phyloP scores from a whole-genome alignment of 78 protist species.

The Dictyostelium capitatum region DNA sequence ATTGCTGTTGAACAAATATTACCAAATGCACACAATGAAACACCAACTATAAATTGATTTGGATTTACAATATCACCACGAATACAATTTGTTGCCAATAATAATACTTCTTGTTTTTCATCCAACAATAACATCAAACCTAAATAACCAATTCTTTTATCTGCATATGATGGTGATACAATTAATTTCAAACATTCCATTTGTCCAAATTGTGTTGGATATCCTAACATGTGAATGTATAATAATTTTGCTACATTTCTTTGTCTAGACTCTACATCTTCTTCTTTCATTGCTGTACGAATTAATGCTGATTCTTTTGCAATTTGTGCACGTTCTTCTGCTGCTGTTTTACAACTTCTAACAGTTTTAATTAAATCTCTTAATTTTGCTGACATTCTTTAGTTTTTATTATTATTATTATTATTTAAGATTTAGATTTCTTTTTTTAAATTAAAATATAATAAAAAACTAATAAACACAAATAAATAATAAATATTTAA shows the following conservation, averaged over 20 bases:
- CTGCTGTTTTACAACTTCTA: conserved; percentile 95
- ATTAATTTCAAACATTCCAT: conserved; percentile 97
- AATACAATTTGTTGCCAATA: conserved; percentile 96
- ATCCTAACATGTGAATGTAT: conserved; percentile 99
- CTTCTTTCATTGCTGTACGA: conserved; percentile 95
- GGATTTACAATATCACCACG: conserved; percentile 89
- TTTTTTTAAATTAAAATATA: not conserved
- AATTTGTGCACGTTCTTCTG: conserved; percentile 97
- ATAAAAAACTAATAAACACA: not conserved
- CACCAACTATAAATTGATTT: conserved; percentile 94
- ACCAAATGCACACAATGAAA: conserved; percentile 97
- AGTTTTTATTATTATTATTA: not conserved
- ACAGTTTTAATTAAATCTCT: conserved; percentile 96
- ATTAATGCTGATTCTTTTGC: conserved; percentile 96
- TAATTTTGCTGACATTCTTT: conserved; percentile 76
- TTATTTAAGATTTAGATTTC: too few species aligned
- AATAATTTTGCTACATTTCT: conserved; percentile 98
- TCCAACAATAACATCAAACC: conserved; percentile 96
- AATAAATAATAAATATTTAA: not conserved
- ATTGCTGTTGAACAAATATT: conserved; percentile 96
- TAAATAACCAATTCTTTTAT: conserved; percentile 98
- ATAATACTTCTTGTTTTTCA: conserved; percentile 96
- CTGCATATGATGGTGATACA: conserved; percentile 92
- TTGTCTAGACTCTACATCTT: conserved; percentile 89
- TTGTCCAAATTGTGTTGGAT: conserved; percentile 97